Evolutionary conservation across 768 basidiomycete genomes (phyloP).

Genomic region (Lactarius akahatsu): DNA sequence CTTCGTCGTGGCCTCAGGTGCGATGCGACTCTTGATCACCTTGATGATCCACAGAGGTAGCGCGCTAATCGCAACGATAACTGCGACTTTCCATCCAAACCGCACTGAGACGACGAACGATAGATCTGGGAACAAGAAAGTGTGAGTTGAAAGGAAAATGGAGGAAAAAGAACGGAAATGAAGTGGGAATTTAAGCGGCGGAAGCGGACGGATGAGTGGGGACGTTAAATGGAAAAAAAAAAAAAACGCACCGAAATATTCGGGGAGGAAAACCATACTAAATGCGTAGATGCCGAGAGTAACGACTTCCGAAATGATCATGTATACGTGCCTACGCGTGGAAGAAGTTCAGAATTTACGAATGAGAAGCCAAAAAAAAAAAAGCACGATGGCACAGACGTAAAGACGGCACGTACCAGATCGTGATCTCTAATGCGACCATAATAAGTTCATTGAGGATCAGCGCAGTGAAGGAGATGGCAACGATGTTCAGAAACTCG

Average conservation of each 20-base stretch:
- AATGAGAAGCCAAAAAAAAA: background rate
- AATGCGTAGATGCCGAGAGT: slow-evolving; percentile 86
- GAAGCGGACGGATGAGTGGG: background rate
- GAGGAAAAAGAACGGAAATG: background rate
- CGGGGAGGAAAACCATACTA: slow-evolving; percentile 91
- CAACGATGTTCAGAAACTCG: slow-evolving; percentile 96
- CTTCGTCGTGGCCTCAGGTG: slow-evolving; percentile 94
- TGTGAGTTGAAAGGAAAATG: background rate
- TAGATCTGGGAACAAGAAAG: slow-evolving; percentile 57
- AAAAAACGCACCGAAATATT: slow-evolving; percentile 83
- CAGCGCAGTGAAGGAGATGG: slow-evolving; percentile 95
- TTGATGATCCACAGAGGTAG: slow-evolving; percentile 92
- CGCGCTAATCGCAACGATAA: slow-evolving; percentile 93
- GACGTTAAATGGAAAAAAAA: background rate
- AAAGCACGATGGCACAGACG: background rate
- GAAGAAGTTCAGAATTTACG: slow-evolving; percentile 1
- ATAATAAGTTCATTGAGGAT: slow-evolving; percentile 97
- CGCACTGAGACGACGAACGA: slow-evolving; percentile 84
- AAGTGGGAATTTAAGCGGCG: background rate
- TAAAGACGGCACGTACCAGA: slow-evolving; percentile 56
- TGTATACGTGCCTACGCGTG: slow-evolving; percentile 79
- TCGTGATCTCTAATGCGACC: slow-evolving; percentile 97
- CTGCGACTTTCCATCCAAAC: slow-evolving; percentile 93
- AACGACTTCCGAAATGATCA: slow-evolving; percentile 88
- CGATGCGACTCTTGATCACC: slow-evolving; percentile 76